phyloP scores from a whole-genome alignment of 139 green algal genomes.

The Ulvella scutata region DNA sequence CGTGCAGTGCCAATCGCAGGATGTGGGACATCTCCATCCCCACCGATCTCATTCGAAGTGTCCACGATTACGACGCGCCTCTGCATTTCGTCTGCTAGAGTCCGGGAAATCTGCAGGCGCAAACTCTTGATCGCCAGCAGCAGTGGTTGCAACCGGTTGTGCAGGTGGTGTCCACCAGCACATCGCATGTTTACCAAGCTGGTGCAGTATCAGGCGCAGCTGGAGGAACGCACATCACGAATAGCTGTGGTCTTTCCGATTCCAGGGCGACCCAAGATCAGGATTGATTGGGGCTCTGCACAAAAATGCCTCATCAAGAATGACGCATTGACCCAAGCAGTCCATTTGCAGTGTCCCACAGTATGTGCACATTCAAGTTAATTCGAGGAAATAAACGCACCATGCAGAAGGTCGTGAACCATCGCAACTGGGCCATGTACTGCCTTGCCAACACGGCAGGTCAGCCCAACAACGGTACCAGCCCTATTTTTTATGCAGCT shows the following conservation, averaged over 20 bases:
- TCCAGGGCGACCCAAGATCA: constrained; percentile 73
- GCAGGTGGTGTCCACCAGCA: constrained; percentile 14
- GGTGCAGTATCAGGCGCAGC: background rate
- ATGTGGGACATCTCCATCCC: constrained; percentile 85
- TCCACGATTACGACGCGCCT: constrained; percentile 78
- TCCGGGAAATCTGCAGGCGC: constrained; percentile 74
- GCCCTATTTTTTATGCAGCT: constrained; percentile 75
- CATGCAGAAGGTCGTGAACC: constrained; percentile 75
- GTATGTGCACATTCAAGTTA: no score
- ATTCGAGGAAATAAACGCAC: no score
- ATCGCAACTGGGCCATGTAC: constrained; percentile 87
- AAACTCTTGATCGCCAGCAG: no score
- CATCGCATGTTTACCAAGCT: background rate
- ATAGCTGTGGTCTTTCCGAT: constrained; percentile 93
- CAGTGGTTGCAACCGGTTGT: no score
- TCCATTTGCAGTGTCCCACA: no score
- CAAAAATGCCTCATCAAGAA: background rate
- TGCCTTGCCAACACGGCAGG: constrained; percentile 83
- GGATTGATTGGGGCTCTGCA: constrained; percentile 44
- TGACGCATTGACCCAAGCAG: background rate
- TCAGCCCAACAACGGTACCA: constrained; percentile 82
- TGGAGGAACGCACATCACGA: constrained; percentile 11
- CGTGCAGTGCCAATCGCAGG: constrained; percentile 77
- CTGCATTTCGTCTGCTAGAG: constrained; percentile 63
- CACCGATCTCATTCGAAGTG: constrained; percentile 88